A percentile compares a stretch with the other conserved stretches of the same genome.
phyloP scores from a whole-genome alignment of 2,329 filamentous ascomycete species.

The Arthrinium phaeospermum region DNA sequence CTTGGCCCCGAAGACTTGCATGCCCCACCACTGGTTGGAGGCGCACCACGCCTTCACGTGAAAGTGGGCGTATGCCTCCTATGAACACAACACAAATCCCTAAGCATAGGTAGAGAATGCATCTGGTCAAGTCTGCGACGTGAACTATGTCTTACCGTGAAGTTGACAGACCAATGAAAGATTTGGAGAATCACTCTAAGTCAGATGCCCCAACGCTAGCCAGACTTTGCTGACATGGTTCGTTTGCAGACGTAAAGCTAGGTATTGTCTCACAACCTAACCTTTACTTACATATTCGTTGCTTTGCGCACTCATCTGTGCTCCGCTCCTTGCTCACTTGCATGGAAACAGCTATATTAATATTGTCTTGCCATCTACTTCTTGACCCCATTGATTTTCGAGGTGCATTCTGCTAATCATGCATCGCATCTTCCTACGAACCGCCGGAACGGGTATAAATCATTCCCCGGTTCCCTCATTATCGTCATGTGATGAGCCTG shows the following conservation, averaged over 20 bases:
- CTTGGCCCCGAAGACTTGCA: background rate
- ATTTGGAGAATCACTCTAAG: background rate
- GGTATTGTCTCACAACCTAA: background rate
- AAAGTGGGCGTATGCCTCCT: background rate
- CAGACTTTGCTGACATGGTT: background rate
- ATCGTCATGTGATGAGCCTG: background rate
- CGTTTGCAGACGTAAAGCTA: background rate
- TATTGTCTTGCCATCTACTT: background rate
- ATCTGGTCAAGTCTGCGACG: background rate
- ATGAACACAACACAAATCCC: background rate
- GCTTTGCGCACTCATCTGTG: background rate
- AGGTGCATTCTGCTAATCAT: background rate
- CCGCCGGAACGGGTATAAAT: background rate
- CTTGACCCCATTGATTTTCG: background rate
- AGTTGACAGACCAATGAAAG: background rate
- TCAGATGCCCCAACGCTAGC: background rate
- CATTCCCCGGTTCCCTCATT: background rate
- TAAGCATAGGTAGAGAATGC: too few relatives aligned
- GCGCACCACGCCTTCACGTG: background rate
- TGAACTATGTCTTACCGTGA: background rate
- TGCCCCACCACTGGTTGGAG: background rate
- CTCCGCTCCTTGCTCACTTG: background rate
- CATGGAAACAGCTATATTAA: background rate
- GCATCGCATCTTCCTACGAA: background rate
- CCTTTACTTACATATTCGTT: background rate